These are phyloP conservation scores for Boletales sp. DNA, from an alignment of 768 basidiomycete genomes.

Conservation along the genomic window DNA sequence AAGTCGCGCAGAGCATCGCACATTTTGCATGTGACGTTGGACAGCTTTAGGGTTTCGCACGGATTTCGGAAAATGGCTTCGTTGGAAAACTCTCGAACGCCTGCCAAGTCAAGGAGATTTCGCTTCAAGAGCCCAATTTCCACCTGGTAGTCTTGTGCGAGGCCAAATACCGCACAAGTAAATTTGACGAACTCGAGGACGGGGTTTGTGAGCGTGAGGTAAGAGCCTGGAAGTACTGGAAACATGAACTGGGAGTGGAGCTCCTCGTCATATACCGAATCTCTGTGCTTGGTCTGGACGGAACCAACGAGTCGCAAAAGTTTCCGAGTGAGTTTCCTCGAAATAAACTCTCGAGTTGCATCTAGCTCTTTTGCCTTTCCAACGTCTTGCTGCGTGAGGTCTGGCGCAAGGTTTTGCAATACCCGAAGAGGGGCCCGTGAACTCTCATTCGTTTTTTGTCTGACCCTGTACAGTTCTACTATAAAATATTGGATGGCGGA, in stretches of 20 bases:
- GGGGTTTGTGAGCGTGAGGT: slow-evolving; percentile 75
- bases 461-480: slow-evolving; percentile 74
- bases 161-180: slow-evolving; percentile 72
- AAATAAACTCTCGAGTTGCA: slow-evolving; percentile 69
- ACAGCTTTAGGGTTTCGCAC: slow-evolving; percentile 80
- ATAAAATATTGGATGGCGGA: slow-evolving; percentile 77
- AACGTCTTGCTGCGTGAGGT: slow-evolving; percentile 61
- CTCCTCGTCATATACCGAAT: slow-evolving; percentile 54
- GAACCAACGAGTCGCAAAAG: slow-evolving; percentile 67
- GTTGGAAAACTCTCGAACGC: slow-evolving; percentile 79
- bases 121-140: slow-evolving; percentile 89
- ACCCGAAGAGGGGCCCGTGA: slow-evolving; percentile 69
- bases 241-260: slow-evolving; percentile 63
- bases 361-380: slow-evolving; percentile 69
- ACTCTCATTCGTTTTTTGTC: slow-evolving; percentile 56
- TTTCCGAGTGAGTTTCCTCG: slow-evolving; percentile 75
- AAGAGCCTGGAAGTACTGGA: slow-evolving; percentile 83
- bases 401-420: slow-evolving; percentile 62
- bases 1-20: slow-evolving; percentile 87
- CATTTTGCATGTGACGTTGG: slow-evolving; percentile 83
- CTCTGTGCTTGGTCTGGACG: slow-evolving; percentile 57
- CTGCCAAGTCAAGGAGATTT: slow-evolving; percentile 83
- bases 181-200: slow-evolving; percentile 88
- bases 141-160: slow-evolving; percentile 77
- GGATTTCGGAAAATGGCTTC: slow-evolving; percentile 90